A percentile compares a stretch with the other conserved stretches of the same genome.
These are phyloP conservation scores for Acacia melanoxylon DNA, from an alignment of 306 rosid species.

Conservation along the genomic window DNA sequence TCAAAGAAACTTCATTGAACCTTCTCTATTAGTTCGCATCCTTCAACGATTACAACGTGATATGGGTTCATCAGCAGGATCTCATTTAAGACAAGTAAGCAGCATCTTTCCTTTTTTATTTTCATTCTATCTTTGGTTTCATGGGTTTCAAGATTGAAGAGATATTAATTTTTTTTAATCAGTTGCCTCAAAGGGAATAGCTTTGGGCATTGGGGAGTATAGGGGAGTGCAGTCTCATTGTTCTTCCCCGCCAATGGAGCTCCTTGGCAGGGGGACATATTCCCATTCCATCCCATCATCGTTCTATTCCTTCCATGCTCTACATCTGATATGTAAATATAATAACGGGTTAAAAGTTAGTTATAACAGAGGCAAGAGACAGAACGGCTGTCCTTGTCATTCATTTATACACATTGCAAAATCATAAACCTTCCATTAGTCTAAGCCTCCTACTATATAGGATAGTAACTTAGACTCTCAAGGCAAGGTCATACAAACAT, in stretches of 20 bases:
- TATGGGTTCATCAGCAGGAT: constrained; percentile 85
- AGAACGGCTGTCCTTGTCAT: no score
- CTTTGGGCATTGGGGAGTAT: not conserved
- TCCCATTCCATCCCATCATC: not conserved
- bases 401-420: no score
- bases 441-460: no score
- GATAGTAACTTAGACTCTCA: no score
- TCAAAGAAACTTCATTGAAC: constrained; percentile 87
- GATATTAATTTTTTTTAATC: not conserved
- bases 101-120: not conserved
- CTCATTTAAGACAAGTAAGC: constrained; percentile 90
- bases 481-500: no score
- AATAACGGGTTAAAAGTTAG: no score
- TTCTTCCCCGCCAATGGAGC: not conserved
- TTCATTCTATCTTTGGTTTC: not conserved
- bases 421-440: no score
- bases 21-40: constrained; percentile 73
- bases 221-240: not conserved
- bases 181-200: not conserved
- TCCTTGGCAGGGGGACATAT: not conserved
- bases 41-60: constrained; percentile 95
- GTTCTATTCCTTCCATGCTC: not conserved
- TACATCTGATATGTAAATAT: no score
- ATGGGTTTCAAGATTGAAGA: not conserved
- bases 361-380: no score